Evolutionary conservation across 2,329 filamentous ascomycete species (phyloP).

Genomic region (Trichophyton equinum): DNA sequence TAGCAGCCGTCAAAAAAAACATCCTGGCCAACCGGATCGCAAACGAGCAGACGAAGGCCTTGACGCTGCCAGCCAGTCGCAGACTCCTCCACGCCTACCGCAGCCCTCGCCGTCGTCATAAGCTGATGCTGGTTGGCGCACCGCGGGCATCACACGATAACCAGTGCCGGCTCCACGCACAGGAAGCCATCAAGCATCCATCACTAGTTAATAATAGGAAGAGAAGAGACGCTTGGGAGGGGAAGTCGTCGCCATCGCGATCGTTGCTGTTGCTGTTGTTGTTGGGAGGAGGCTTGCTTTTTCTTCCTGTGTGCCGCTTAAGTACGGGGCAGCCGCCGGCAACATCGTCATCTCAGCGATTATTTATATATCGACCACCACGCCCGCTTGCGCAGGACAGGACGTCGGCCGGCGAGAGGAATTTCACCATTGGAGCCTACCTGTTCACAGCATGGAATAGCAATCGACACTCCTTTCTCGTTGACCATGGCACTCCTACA

Average conservation of each 20-base stretch:
- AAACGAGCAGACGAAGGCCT: not conserved
- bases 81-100: not conserved
- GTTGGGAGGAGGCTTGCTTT: not conserved
- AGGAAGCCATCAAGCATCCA: no score
- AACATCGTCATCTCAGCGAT: not conserved
- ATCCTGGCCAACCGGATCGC: not conserved
- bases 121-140: not conserved
- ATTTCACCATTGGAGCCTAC: not conserved
- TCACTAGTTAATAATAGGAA: no score
- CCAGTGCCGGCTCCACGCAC: not conserved
- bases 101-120: not conserved
- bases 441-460: not conserved
- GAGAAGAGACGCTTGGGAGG: not conserved
- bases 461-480: not conserved
- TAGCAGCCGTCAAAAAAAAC: no score
- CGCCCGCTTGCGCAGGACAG: not conserved
- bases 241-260: no score
- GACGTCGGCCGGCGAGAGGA: not conserved
- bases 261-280: not conserved
- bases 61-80: not conserved
- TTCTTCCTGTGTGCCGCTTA: not conserved
- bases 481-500: not conserved
- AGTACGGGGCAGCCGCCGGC: not conserved
- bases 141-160: not conserved
- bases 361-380: not conserved